These are phyloP conservation scores for Phytophthora lateralis DNA, from an alignment of 352 stramenopile species.

Conservation along the genomic window DNA sequence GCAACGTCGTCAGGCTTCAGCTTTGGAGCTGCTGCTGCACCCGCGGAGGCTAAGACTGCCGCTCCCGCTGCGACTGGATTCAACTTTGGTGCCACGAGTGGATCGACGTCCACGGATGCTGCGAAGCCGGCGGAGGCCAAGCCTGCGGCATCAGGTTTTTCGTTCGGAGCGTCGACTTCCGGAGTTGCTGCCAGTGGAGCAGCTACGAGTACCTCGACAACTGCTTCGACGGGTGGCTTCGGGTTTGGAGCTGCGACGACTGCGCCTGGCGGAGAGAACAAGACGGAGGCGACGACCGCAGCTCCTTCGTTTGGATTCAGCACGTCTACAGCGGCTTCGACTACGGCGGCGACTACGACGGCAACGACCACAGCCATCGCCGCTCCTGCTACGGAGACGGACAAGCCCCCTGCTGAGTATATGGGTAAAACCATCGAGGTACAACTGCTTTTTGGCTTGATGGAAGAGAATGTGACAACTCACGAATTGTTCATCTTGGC, in stretches of 20 bases:
- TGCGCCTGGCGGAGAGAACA: conserved; percentile 29
- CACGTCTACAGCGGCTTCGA: conserved; percentile 32
- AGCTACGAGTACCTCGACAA: conserved; percentile 14
- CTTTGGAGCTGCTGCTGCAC: conserved; percentile 20
- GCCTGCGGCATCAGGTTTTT: conserved; percentile 34
- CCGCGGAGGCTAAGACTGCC: conserved; percentile 16
- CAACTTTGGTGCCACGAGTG: conserved; percentile 26
- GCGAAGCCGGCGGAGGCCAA: conserved; percentile 25
- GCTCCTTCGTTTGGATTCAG: conserved; percentile 35
- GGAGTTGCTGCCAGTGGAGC: conserved; percentile 3
- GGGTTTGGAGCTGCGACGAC: conserved; percentile 41
- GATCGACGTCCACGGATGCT: conserved; percentile 12
- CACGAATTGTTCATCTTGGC: neutral
- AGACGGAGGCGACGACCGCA: conserved; percentile 29
- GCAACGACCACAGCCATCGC: conserved; percentile 36
- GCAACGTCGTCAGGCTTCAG: conserved; percentile 21
- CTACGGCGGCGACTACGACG: conserved; percentile 24
- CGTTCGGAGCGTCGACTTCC: conserved; percentile 31
- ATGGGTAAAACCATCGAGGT: conserved; percentile 87
- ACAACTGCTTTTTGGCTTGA: conserved; percentile 1
- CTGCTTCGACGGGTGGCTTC: conserved; percentile 40
- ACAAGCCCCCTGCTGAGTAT: conserved; percentile 83
- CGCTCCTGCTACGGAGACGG: conserved; percentile 43
- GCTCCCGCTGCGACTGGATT: conserved; percentile 17
- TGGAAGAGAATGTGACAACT: neutral